Evolutionary conservation across 441 rosid species (phyloP).

Genomic region (Hura crepitans): DNA sequence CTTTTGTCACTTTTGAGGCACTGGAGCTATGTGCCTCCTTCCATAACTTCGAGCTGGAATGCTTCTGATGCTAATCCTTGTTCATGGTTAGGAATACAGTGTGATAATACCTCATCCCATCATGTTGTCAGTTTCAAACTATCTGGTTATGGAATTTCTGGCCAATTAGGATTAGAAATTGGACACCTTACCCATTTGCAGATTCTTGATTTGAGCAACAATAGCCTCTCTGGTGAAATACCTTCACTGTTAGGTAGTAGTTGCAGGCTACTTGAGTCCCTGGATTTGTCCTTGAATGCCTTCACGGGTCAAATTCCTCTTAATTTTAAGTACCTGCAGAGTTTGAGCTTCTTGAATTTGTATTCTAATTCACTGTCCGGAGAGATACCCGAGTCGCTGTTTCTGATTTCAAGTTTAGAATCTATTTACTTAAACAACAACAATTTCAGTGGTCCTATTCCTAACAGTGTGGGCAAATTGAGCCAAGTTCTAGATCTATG

Average conservation of each 20-base stretch:
- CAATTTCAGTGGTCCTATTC: slow-evolving; percentile 50
- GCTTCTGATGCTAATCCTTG: slow-evolving; percentile 54
- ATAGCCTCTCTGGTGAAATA: slow-evolving; percentile 45
- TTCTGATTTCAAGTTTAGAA: slow-evolving; percentile 35
- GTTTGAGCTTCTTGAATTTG: slow-evolving; percentile 33
- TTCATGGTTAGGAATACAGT: slow-evolving; percentile 58
- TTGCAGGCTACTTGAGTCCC: slow-evolving; percentile 37
- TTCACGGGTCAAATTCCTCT: slow-evolving; percentile 50
- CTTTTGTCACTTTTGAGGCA: slow-evolving; percentile 47
- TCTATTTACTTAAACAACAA: slow-evolving; percentile 37
- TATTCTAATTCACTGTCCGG: slow-evolving; percentile 49
- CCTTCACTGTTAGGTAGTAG: slow-evolving; percentile 45
- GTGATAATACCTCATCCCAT: slow-evolving; percentile 28
- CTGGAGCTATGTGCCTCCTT: slow-evolving; percentile 43
- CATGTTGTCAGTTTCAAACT: slow-evolving; percentile 43
- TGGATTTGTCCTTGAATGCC: slow-evolving; percentile 53
- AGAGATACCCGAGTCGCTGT: slow-evolving; percentile 50
- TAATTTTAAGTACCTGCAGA: slow-evolving; percentile 33
- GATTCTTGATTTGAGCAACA: slow-evolving; percentile 42
- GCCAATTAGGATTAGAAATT: slow-evolving; percentile 55
- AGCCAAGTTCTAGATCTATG: slow-evolving; percentile 31
- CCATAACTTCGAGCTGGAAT: slow-evolving; percentile 50
- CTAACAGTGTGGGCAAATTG: slow-evolving; percentile 47
- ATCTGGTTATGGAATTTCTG: slow-evolving; percentile 42
- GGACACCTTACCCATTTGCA: slow-evolving; percentile 38